Base-by-base conservation (phyloP, 1,284 basidiomycete species). In the Trichosporon sp. region DNA sequence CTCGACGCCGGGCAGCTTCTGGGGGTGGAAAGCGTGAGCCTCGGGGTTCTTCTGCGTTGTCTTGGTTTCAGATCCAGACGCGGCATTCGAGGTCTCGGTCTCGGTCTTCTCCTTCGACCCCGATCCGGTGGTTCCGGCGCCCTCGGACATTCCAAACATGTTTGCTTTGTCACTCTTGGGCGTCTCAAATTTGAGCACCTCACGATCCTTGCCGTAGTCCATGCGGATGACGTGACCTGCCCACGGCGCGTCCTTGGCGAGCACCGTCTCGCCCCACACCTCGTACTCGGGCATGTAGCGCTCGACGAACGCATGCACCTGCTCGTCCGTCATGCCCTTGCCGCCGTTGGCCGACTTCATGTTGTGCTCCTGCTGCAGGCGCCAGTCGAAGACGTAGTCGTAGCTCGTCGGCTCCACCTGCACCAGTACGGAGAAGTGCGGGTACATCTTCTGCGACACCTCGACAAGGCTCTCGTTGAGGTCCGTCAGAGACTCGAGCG, bases 341-440 rank as follows among this genome's bases (percentile, higher is more conserved):
- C 93, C 93, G 62, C 92, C 92, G 73, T 94, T 95, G 58, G 78
- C 78, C 0, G 86, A 84, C 80, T 93, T 96, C 93, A 96, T 95
- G 65, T 87, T 77, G 70, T 91, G 91, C 76, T 97, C 94, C 81
- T 95, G 93, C 79, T 96, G 86, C 42, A 91, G 81, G 23, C 93
- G 86, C 94, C 93, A 95, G 11, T 66, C 51, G 73, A 83, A 80
- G 34, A 83, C 77, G 67, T 78, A 73, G 25, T 79, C 75, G 66
- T 77, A 78, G 12, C 70, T 73, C 34, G 72, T 68, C 13, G 80
- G 80, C 62, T 77, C 73, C 63, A 81, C 70, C 53, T 75, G 73
- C 21, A 81, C 71, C 23, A 80, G 72, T 0, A 72, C 74, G 12
- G 66, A 34, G 70, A 81, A 80, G 27, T 35, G 68, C 11, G 72